These are phyloP conservation scores for Lipomyces orientalis DNA, from an alignment of 805 yeast species.

Conservation along the genomic window DNA sequence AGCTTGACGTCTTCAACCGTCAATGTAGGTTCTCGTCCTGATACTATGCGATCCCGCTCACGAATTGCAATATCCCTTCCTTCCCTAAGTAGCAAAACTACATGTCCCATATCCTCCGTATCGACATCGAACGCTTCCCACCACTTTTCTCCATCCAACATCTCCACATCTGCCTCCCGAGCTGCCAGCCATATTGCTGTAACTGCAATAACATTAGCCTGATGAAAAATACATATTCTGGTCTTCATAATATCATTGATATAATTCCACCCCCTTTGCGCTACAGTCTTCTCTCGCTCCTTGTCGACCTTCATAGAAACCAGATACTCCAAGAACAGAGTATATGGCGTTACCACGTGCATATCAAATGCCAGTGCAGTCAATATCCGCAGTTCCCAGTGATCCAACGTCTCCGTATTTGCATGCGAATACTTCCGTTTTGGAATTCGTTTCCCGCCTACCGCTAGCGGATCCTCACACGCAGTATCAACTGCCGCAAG, in stretches of 20 bases:
- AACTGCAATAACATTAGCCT: conserved; percentile 35
- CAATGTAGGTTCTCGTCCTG: conserved; percentile 11
- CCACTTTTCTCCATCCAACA: conserved; percentile 39
- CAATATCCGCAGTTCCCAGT: conserved; percentile 27
- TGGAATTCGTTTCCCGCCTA: conserved; percentile 8
- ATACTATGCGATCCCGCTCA: conserved; percentile 20
- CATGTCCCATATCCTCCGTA: conserved; percentile 40
- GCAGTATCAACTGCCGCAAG: conserved; percentile 25
- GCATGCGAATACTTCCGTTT: conserved; percentile 1
- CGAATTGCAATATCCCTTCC: conserved; percentile 38
- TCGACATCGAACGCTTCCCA: conserved; percentile 36
- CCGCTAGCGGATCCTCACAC: conserved; percentile 24
- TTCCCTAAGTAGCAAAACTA: conserved; percentile 35
- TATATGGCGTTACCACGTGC: conserved; percentile 32
- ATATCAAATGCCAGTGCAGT: conserved; percentile 32
- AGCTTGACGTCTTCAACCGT: conserved; percentile 16
- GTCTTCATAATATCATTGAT: conserved; percentile 30
- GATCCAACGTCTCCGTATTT: conserved; percentile 10
- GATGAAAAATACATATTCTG: conserved; percentile 30
- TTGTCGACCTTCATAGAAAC: neutral
- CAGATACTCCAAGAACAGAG: conserved; percentile 26
- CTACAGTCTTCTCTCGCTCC: conserved; percentile 1
- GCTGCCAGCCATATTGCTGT: conserved; percentile 37
- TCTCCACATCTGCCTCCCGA: conserved; percentile 26
- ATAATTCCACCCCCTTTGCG: conserved; percentile 34